These are phyloP conservation scores for Saccharomycopsis babjevae DNA, from an alignment of 805 yeast genomes.

Conservation along the genomic window DNA sequence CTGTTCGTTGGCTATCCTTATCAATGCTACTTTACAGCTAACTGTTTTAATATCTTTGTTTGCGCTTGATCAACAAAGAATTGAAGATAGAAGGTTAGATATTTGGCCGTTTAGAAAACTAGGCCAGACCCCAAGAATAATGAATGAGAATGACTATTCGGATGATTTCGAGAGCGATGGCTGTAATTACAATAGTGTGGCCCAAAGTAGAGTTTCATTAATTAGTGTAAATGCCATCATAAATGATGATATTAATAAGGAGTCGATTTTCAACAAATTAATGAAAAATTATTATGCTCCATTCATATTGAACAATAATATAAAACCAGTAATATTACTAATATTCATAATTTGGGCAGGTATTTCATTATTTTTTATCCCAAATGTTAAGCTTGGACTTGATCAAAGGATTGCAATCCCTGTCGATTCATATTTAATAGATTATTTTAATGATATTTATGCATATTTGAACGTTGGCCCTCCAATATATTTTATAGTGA, in stretches of 20 bases:
- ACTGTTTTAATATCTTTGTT: slow-evolving; percentile 72
- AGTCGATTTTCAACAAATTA: slow-evolving; percentile 29
- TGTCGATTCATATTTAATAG: slow-evolving; percentile 64
- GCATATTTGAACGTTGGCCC: slow-evolving; percentile 78
- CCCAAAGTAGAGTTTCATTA: background rate
- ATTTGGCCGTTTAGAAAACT: slow-evolving; percentile 45
- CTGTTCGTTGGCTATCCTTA: slow-evolving; percentile 74
- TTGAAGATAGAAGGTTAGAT: slow-evolving; percentile 52
- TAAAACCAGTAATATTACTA: slow-evolving; percentile 38
- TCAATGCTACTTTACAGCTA: slow-evolving; percentile 69
- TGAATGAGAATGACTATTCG: background rate
- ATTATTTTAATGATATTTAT: slow-evolving; percentile 71
- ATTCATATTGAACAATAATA: slow-evolving; percentile 38
- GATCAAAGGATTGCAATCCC: slow-evolving; percentile 91
- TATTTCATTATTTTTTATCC: slow-evolving; percentile 57
- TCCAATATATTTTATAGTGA: slow-evolving; percentile 80
- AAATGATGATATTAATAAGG: background rate
- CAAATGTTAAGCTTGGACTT: slow-evolving; percentile 64
- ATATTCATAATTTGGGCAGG: slow-evolving; percentile 57
- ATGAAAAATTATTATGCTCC: slow-evolving; percentile 50
- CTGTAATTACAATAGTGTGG: background rate
- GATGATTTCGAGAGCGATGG: slow-evolving; percentile 6
- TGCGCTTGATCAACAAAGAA: slow-evolving; percentile 52
- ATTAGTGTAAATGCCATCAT: background rate
- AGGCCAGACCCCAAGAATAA: background rate